These are phyloP conservation scores for Paraleonurus japonicus DNA, from an alignment of 257 asterid species.

Conservation along the genomic window DNA sequence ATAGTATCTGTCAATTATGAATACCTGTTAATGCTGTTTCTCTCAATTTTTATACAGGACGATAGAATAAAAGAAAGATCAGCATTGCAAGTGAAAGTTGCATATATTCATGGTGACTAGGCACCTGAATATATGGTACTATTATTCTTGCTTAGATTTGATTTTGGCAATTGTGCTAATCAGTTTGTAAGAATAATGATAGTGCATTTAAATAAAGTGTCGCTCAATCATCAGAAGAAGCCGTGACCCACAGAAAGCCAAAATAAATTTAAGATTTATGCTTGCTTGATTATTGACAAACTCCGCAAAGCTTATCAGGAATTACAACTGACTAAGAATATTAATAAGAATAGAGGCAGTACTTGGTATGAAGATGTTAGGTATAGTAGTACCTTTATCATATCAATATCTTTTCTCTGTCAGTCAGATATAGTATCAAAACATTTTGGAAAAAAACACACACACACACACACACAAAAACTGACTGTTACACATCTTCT, in stretches of 20 bases:
- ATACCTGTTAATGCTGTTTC: constrained; percentile 14
- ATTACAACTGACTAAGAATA: neutral
- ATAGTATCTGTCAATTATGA: constrained; percentile 48
- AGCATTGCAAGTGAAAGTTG: neutral
- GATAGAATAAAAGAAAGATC: neutral
- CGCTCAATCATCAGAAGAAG: neutral
- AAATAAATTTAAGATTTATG: neutral
- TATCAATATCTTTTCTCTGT: neutral
- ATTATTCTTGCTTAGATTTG: constrained; percentile 15
- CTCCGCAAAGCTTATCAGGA: neutral
- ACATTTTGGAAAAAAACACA: neutral
- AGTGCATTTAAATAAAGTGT: neutral
- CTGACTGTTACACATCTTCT: neutral
- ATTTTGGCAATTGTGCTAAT: neutral
- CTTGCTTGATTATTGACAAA: neutral
- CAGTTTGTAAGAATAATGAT: neutral
- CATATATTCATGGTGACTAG: neutral
- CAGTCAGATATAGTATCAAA: neutral
- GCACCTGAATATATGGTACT: neutral
- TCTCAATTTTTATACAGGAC: neutral
- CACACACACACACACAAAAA: neutral
- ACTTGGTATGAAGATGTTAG: neutral
- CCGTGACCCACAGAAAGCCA: neutral
- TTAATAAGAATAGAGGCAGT: neutral
- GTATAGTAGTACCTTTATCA: neutral